Conservation (phyloP, 2,329 filamentous ascomycete genomes). For the Diaporthe ilicicola region DNA sequence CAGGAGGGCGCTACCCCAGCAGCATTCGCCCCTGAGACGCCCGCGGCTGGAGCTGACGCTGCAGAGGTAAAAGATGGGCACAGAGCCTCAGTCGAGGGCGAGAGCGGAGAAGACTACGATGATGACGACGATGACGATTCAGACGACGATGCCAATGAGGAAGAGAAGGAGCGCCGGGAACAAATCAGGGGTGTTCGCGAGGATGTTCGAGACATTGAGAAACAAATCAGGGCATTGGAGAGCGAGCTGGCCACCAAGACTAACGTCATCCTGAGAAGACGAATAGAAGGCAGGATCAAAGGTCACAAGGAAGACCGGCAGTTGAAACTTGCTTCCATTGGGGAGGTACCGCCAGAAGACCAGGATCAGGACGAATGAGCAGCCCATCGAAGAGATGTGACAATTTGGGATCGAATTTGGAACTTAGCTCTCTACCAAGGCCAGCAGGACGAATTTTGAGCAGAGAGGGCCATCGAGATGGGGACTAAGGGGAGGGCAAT, state of each 20-base stretch:
- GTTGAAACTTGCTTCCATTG: constrained; percentile 47
- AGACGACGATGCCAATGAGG: constrained; percentile 63
- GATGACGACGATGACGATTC: constrained; percentile 63
- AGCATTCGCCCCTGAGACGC: constrained; percentile 50
- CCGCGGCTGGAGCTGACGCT: constrained; percentile 51
- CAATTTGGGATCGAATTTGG: background rate
- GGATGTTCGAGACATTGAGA: constrained; percentile 62
- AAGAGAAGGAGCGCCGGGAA: constrained; percentile 57
- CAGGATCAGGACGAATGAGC: constrained; percentile 39
- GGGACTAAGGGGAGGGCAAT: background rate
- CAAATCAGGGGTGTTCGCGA: constrained; percentile 63
- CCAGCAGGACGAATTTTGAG: background rate
- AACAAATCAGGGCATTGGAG: constrained; percentile 56
- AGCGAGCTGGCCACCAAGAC: constrained; percentile 52
- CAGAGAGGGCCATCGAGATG: too few species aligned
- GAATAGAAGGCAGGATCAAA: constrained; percentile 59
- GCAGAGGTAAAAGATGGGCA: constrained; percentile 57
- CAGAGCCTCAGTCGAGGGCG: constrained; percentile 49
- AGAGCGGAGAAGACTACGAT: constrained; percentile 54
- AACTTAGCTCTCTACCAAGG: background rate
- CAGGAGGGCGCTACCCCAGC: constrained; percentile 46
- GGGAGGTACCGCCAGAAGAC: constrained; percentile 41
- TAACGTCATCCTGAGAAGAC: constrained; percentile 58
- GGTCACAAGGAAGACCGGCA: constrained; percentile 51
- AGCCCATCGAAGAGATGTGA: background rate